Percentiles rank a stretch among this genome's conserved stretches.
phyloP scores from a whole-genome alignment of 352 stramenopile genomes.

The Phytopythium litorale region DNA sequence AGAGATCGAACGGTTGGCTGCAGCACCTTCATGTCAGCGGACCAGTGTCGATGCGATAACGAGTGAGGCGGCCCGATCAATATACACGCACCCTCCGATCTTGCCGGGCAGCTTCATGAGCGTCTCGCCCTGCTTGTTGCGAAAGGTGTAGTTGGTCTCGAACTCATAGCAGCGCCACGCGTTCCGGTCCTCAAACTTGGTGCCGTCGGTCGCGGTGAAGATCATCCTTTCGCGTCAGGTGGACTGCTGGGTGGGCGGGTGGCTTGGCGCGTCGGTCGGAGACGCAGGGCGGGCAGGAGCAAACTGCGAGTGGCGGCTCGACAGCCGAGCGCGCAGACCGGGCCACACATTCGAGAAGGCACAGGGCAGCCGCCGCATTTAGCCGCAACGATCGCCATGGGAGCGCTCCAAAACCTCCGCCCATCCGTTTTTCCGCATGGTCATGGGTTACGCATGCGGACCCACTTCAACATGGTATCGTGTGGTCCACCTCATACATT shows the following conservation, averaged over 20 bases:
- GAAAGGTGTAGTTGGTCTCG: slow-evolving; percentile 91
- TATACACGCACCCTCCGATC: slow-evolving; percentile 48
- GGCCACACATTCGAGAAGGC: not conserved
- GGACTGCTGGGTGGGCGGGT: not conserved
- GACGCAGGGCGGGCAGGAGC: not conserved
- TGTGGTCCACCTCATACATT: not conserved
- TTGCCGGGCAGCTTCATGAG: slow-evolving; percentile 78
- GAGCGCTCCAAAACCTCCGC: not conserved
- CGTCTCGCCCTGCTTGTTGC: slow-evolving; percentile 74
- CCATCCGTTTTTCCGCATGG: slow-evolving; percentile 1
- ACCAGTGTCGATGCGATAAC: not conserved
- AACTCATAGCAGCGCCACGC: slow-evolving; percentile 89
- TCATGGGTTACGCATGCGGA: not conserved
- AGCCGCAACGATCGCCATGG: not conserved
- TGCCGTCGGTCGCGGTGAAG: slow-evolving; percentile 88
- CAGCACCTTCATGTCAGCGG: not conserved
- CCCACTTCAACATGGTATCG: not conserved
- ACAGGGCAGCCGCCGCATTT: not conserved
- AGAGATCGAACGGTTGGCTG: slow-evolving; percentile 87
- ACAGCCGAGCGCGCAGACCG: not conserved
- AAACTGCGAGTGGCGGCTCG: slow-evolving; percentile 4
- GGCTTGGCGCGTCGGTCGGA: not conserved
- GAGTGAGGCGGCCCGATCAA: not conserved
- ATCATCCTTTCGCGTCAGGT: slow-evolving; percentile 6
- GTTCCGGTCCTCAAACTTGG: slow-evolving; percentile 76